Evolutionary conservation across 768 basidiomycete species (phyloP).

Genomic region (Panaeolus papilionaceus): DNA sequence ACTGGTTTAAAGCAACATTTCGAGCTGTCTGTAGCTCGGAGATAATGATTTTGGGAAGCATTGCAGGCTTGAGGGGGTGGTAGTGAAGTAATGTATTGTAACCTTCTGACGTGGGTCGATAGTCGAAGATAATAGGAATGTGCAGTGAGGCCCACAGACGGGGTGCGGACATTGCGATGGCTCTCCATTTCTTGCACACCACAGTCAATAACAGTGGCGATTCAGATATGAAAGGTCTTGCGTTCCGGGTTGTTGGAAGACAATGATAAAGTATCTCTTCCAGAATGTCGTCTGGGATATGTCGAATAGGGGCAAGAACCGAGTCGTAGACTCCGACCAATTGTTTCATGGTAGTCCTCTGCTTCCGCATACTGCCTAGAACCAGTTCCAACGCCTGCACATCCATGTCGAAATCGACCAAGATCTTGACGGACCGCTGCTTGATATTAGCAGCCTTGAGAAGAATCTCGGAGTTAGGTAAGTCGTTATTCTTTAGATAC

Average conservation of each 20-base stretch:
- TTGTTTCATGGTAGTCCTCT: too few species aligned
- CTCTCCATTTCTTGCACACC: slow-evolving; percentile 12
- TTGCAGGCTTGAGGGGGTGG: background rate
- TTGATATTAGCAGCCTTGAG: too few species aligned
- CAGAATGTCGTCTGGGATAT: slow-evolving; percentile 9
- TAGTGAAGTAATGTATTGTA: background rate
- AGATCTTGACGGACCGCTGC: too few species aligned
- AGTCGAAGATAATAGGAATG: background rate
- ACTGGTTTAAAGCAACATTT: background rate
- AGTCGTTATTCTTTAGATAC: too few species aligned
- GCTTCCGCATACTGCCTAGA: too few species aligned
- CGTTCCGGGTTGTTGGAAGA: background rate
- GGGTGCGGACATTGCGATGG: background rate
- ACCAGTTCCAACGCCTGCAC: too few species aligned
- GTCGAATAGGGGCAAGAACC: background rate
- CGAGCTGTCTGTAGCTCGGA: background rate
- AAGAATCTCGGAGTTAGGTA: too few species aligned
- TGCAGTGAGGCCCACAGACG: slow-evolving; percentile 10
- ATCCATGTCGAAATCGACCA: too few species aligned
- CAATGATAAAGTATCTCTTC: slow-evolving; percentile 6
- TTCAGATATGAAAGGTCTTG: background rate
- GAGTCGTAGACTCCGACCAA: too few species aligned
- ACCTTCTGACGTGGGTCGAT: background rate
- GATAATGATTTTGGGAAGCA: background rate
- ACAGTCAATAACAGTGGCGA: slow-evolving; percentile 3